Percentiles rank a stretch among this genome's conserved stretches.
These are phyloP conservation scores for Xylaria grammica DNA, from an alignment of 495 filamentous ascomycete genomes.

Conservation along the genomic window DNA sequence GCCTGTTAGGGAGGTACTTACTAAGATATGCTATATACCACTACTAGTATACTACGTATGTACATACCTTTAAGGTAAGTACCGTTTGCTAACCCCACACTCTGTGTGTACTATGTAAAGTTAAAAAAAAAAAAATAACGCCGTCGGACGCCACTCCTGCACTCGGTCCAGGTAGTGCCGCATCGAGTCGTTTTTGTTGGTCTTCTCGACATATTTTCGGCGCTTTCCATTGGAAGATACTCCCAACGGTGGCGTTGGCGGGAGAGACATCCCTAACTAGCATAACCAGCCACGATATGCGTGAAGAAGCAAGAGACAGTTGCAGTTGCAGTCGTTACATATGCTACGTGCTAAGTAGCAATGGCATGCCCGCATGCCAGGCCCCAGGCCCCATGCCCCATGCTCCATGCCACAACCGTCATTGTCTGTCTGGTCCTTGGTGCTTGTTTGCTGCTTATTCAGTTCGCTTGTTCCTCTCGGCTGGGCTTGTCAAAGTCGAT, in stretches of 20 bases:
- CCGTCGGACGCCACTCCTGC: conserved; percentile 15
- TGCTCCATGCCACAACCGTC: conserved; percentile 11
- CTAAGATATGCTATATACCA: no score
- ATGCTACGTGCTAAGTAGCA: no score
- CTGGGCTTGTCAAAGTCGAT: neutral
- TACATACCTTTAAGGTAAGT: neutral
- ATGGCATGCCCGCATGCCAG: no score
- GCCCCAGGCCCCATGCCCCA: no score
- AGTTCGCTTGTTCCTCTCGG: neutral
- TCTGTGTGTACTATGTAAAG: no score
- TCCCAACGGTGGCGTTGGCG: conserved; percentile 15
- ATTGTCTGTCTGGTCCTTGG: neutral
- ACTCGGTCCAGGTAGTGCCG: conserved; percentile 10
- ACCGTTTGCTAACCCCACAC: no score
- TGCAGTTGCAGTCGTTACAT: no score
- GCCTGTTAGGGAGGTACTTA: no score
- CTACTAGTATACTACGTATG: neutral
- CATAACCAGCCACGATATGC: conserved; percentile 16
- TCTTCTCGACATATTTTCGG: neutral
- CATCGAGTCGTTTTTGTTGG: neutral
- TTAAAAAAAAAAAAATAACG: neutral
- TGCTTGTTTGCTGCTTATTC: neutral
- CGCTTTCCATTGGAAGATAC: neutral
- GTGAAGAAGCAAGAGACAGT: conserved; percentile 4
- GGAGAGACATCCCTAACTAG: conserved; percentile 3